Evolutionary conservation across 169 alveolate genomes (phyloP).

Genomic region (Eimeria zaria): DNA sequence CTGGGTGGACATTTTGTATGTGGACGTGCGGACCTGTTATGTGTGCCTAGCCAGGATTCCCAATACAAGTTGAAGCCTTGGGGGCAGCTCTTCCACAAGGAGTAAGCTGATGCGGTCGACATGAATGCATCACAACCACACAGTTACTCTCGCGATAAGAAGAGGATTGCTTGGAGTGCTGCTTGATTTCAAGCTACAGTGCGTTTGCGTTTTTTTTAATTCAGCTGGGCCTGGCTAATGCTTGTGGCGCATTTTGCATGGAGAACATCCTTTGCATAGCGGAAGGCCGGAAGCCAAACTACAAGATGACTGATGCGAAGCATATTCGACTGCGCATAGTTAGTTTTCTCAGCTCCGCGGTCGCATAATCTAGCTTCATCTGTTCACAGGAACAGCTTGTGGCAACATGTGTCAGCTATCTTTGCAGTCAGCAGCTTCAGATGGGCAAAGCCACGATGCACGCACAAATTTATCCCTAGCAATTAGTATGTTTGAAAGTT

Average conservation of each 20-base stretch:
- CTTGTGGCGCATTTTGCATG: conserved; percentile 29
- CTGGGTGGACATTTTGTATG: background rate
- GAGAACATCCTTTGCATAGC: conserved; percentile 60
- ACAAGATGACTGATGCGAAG: background rate
- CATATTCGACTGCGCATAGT: background rate
- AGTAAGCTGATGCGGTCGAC: background rate
- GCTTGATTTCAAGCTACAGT: background rate
- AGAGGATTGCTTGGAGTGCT: background rate
- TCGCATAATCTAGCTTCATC: background rate
- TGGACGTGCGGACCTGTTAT: background rate
- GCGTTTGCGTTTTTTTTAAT: background rate
- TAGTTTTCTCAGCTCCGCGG: background rate
- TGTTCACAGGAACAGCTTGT: background rate
- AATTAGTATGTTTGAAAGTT: background rate
- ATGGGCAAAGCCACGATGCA: background rate
- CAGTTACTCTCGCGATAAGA: background rate
- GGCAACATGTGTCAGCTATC: background rate
- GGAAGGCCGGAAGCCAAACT: conserved; percentile 14
- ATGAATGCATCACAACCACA: background rate
- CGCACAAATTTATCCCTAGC: background rate
- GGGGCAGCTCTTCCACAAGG: background rate
- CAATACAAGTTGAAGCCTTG: conserved; percentile 21
- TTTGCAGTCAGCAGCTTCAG: background rate
- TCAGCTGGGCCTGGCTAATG: background rate
- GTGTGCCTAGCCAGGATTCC: conserved; percentile 57